Evolutionary conservation across 208 protist genomes (phyloP).

Genomic region (Novymonas esmeraldas): DNA sequence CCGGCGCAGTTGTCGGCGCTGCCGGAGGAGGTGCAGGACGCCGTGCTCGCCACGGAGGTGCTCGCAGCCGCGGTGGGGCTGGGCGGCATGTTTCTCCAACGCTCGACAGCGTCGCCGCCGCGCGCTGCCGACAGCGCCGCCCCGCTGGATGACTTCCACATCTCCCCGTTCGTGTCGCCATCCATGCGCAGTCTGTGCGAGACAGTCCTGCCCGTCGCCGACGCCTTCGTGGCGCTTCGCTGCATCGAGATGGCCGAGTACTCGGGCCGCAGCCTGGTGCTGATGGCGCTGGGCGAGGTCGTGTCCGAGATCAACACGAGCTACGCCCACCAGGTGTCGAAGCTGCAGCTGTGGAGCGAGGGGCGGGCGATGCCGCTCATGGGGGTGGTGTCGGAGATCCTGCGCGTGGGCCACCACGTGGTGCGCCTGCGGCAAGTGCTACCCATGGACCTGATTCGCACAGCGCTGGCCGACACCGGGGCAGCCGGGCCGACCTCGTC

Average conservation of each 20-base stretch:
- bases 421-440: conserved; percentile 81
- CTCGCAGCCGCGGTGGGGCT: conserved; percentile 70
- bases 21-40: conserved; percentile 86
- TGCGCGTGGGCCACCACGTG: conserved; percentile 82
- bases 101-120: background rate
- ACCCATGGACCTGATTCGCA: conserved; percentile 69
- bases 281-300: conserved; percentile 85
- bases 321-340: conserved; percentile 78
- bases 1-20: conserved; percentile 48
- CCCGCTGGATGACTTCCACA: conserved; percentile 44
- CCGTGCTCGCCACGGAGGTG: conserved; percentile 62
- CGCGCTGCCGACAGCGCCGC: background rate
- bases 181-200: conserved; percentile 76
- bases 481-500: conserved; percentile 1
- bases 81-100: conserved; percentile 49
- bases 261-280: conserved; percentile 68
- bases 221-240: conserved; percentile 74
- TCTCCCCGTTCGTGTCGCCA: conserved; percentile 55
- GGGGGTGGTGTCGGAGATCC: conserved; percentile 82
- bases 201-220: conserved; percentile 75
- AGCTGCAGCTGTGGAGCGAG: conserved; percentile 66
- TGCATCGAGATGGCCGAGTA: conserved; percentile 75
- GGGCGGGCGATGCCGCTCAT: conserved; percentile 76
- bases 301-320: conserved; percentile 84
- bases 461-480: conserved; percentile 29